A percentile compares a stretch with the other conserved stretches of the same genome.
These are phyloP conservation scores for Suaeda aralocaspica DNA, from an alignment of 148 eudicot genomes.

Conservation along the genomic window DNA sequence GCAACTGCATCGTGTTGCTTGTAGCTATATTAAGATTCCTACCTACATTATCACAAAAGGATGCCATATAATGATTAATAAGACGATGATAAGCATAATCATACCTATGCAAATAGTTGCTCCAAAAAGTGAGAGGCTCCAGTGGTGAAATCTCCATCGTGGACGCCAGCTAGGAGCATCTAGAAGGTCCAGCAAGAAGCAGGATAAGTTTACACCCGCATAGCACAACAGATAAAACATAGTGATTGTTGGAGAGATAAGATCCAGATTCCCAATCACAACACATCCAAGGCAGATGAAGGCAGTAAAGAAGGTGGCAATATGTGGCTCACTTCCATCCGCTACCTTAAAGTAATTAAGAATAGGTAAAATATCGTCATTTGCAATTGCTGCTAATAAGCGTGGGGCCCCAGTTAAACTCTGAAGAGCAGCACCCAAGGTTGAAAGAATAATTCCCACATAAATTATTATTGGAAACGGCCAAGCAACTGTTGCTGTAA, in stretches of 20 bases:
- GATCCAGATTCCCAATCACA: conserved; percentile 93
- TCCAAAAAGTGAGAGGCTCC: conserved; percentile 99
- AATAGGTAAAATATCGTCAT: conserved; percentile 93
- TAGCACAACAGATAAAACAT: conserved; percentile 97
- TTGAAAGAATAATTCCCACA: conserved; percentile 92
- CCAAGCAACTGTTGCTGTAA: conserved; percentile 97
- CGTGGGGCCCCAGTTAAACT: conserved; percentile 97
- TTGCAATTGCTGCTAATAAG: conserved; percentile 94
- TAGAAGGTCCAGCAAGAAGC: conserved; percentile 94
- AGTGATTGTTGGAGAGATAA: conserved; percentile 87
- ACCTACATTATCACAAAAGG: background rate
- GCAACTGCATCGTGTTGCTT: no score
- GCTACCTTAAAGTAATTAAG: conserved; percentile 93
- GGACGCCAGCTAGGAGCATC: conserved; percentile 99
- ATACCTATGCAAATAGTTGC: conserved; percentile 89
- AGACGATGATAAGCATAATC: conserved; percentile 11
- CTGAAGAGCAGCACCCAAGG: conserved; percentile 97
- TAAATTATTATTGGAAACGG: conserved; percentile 78
- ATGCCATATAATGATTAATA: conserved; percentile 4
- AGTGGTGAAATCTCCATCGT: conserved; percentile 98
- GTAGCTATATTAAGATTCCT: no score
- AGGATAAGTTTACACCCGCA: conserved; percentile 95
- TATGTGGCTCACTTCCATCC: conserved; percentile 83
- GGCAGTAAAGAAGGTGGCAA: conserved; percentile 94
- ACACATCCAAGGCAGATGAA: conserved; percentile 92